Conservation (phyloP, 2,329 filamentous ascomycete species). For the Lecanoromycetidae sp. region DNA sequence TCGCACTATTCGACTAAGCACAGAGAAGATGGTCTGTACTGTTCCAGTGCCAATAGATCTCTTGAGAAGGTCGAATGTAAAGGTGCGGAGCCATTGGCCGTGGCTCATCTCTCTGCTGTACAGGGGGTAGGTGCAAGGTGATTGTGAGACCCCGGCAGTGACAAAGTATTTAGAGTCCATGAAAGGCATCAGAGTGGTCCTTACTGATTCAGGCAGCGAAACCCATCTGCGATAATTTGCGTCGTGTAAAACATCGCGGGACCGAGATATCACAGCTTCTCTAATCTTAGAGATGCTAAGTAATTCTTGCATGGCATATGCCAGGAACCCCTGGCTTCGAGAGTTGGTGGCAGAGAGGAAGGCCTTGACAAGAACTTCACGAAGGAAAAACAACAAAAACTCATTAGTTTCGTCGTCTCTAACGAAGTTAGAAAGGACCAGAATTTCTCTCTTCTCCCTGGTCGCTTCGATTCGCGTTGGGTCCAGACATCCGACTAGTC, state of each 20-base stretch:
- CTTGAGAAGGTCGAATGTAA: slow-evolving; percentile 66
- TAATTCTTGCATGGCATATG: slow-evolving; percentile 88
- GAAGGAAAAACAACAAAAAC: slow-evolving; percentile 74
- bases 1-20: slow-evolving; percentile 68
- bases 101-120: slow-evolving; percentile 59
- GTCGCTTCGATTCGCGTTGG: slow-evolving; percentile 75
- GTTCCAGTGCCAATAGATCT: slow-evolving; percentile 63
- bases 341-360: slow-evolving; percentile 87
- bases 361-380: slow-evolving; percentile 77
- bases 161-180: slow-evolving; percentile 72
- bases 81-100: slow-evolving; percentile 65
- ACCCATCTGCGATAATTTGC: slow-evolving; percentile 64
- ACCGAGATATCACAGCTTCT: slow-evolving; percentile 39
- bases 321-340: slow-evolving; percentile 76
- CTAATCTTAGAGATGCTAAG: slow-evolving; percentile 66
- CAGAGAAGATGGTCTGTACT: slow-evolving; percentile 64
- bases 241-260: slow-evolving; percentile 43
- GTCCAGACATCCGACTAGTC: slow-evolving; percentile 82
- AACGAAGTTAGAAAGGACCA: slow-evolving; percentile 79
- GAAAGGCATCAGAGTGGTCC: slow-evolving; percentile 79
- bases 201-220: slow-evolving; percentile 60
- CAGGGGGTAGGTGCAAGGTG: slow-evolving; percentile 60
- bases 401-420: slow-evolving; percentile 65
- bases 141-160: slow-evolving; percentile 43
- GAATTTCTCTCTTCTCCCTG: slow-evolving; percentile 66